Evolutionary conservation across 202 grass and related monocot genomes (phyloP).

Genomic region (Eragrostis tef): DNA sequence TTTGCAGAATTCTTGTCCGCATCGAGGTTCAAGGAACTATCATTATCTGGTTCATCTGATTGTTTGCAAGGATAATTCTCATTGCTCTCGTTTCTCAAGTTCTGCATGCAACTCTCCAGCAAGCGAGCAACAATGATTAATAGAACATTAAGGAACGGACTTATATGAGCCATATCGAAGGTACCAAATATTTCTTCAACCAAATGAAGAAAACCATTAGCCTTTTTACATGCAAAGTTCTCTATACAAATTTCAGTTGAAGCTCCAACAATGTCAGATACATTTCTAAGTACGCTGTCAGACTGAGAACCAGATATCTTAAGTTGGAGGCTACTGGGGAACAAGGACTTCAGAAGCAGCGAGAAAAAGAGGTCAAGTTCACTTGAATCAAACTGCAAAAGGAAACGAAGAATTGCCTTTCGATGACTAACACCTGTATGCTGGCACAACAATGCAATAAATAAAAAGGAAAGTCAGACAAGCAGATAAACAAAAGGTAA

Average conservation of each 20-base stretch:
- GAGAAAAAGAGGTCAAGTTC: conserved; percentile 91
- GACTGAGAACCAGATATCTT: conserved; percentile 54
- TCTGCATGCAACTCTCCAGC: conserved; percentile 75
- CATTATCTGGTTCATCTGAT: conserved; percentile 42
- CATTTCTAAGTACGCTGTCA: conserved; percentile 45
- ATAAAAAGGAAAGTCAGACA: conserved; percentile 15
- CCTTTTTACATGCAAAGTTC: conserved; percentile 73
- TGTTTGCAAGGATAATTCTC: conserved; percentile 41
- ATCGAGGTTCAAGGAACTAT: conserved; percentile 18
- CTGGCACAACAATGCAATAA: conserved; percentile 53
- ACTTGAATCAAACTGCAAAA: conserved; percentile 77
- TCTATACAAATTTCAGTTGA: conserved; percentile 59
- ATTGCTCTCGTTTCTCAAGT: conserved; percentile 39
- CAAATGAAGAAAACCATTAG: conserved; percentile 86
- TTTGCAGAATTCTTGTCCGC: conserved; percentile 53
- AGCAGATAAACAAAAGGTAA: conserved; percentile 17
- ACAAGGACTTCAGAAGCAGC: conserved; percentile 73
- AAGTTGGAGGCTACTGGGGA: conserved; percentile 55
- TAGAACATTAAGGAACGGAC: conserved; percentile 71
- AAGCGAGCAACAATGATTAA: conserved; percentile 77
- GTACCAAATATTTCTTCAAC: conserved; percentile 76
- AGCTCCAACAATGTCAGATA: conserved; percentile 57
- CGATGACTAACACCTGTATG: conserved; percentile 79
- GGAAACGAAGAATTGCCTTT: conserved; percentile 86
- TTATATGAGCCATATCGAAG: conserved; percentile 77